Evolutionary conservation across 345 rosid genomes (phyloP), one percentile per base, ranked within the genome.

Genomic region (Pistacia integerrima): DNA sequence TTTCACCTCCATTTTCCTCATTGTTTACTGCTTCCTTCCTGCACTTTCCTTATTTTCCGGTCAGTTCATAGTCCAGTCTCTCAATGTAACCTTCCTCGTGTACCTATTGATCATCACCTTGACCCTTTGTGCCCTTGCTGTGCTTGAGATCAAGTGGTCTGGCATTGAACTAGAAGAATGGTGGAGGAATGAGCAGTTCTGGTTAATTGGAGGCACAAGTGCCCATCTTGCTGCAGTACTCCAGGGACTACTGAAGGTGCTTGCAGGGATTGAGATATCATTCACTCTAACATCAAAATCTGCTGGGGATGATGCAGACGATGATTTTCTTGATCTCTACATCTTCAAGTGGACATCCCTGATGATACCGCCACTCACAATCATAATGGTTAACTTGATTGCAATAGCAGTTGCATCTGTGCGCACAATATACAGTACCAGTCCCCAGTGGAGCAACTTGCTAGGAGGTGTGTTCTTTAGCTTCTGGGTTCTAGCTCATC

Each of bases 171-270:
- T 94, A 8, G 96, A 94, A 69, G 94, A 92, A 59, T 94, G 98
- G 98, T 94, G 98, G 95, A 87, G 98, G 71, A 92, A 94, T 36
- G 98, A 94, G 81, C 98, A 94, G 72, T 94, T 90, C 68, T 94
- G 97, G 97, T 80, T 94, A 63, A 94, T 94, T 0, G 92, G 94
- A 5, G 98, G 98, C 51, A 94, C 94, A 8, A 94, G 98, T 66
- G 97, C 97, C 1, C 96, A 94, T 83, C 80, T 92, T 22, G 92
- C 85, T 0, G 98, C 97, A 0, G 96, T 94, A 12, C 85, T 94
- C 16, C 97, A 92, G 82, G 97, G 97, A 54, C 83, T 92, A 0
- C 88, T 94, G 51, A 94, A 94, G 79, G 93, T 88, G 56, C 57
- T 94, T 17, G 93, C 93, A 0, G 98, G 98, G 12, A 87, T 94